Evolutionary conservation across 768 basidiomycete genomes (phyloP).

Genomic region (Mycena rosella): DNA sequence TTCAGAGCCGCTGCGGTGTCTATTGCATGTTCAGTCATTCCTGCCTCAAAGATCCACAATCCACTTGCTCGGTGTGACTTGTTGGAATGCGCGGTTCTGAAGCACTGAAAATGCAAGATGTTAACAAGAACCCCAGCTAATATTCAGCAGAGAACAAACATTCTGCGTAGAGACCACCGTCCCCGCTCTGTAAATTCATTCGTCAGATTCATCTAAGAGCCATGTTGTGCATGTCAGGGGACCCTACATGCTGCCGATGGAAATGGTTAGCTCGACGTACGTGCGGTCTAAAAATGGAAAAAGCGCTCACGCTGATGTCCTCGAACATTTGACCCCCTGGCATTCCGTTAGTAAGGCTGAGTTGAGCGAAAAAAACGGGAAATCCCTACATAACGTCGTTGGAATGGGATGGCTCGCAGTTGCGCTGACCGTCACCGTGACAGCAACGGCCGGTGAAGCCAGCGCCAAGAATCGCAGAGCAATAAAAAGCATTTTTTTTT

Average conservation of each 20-base stretch:
- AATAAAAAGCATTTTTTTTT: background rate
- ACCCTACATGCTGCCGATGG: conserved; percentile 41
- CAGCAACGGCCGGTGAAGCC: conserved; percentile 21
- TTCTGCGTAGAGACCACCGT: conserved; percentile 49
- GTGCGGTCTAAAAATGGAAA: background rate
- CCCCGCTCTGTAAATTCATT: conserved; percentile 42
- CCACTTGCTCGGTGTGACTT: conserved; percentile 65
- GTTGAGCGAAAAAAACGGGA: too few species aligned
- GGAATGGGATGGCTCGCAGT: conserved; percentile 49
- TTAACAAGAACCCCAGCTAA: background rate
- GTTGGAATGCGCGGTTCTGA: conserved; percentile 78
- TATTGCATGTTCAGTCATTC: conserved; percentile 32
- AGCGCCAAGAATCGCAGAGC: background rate
- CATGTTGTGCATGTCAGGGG: background rate
- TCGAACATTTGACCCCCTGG: conserved; percentile 51
- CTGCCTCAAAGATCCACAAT: background rate
- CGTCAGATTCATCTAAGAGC: background rate
- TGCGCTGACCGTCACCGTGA: conserved; percentile 45
- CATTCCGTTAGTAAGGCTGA: background rate
- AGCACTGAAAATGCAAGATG: conserved; percentile 55
- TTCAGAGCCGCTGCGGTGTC: conserved; percentile 62
- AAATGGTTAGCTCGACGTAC: background rate
- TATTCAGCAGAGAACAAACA: conserved; percentile 26
- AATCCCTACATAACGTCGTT: conserved; percentile 45
- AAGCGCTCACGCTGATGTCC: conserved; percentile 50